Base-by-base conservation (phyloP, 768 basidiomycete genomes). In the Trametes cinnabarina region DNA sequence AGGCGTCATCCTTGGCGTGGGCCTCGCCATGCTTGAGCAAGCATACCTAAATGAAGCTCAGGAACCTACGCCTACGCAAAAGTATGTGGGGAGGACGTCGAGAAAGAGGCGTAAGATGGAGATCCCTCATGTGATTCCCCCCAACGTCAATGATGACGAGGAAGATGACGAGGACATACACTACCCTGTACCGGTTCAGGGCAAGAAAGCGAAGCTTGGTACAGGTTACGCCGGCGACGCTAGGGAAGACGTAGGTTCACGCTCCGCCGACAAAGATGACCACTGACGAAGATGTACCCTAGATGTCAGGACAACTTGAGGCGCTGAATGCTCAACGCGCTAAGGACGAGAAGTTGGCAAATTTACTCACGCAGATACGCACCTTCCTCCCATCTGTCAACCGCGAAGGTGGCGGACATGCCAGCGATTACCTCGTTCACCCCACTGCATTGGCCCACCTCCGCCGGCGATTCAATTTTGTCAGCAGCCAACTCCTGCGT, bases 381-480 rank as follows among this genome's bases (percentile, higher is more conserved):
- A 77, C 84, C 2, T 98, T 87, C 69, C 82, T 98, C 10, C 95
- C 95, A 0, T 88, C 87, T 37, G 73, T 93, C 10, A 82, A 88
- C 63, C 84, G 94, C 47, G 73, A 76, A 19, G 87, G 84, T 11
- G 93, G 92, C 15, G 86, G 86, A 37, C 83, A 82, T 61, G 82
- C 92, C 2, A 93, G 92, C 63, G 95, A 98, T 74, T 95, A 91
- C 66, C 81, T 94, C 66, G 87, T 89, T n/a, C 91, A 94, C 66
- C 94, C 94, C 2, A 95, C 93, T 3, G 84, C 94, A 3, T 77
- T 98, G 35, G 92, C 94, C 10, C 95, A 95, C 73, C 86, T 98
- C 54, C 85, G 95, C 40, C 77, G 95, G 63, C 82, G 94, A 32
- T 97, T 97, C 76, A 95, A 94, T 68, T 85, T 85, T 68, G 82